Percentiles rank a stretch among this genome's conserved stretches.
phyloP scores from a whole-genome alignment of 2,329 filamentous ascomycete genomes.

The Botrytis elliptica region DNA sequence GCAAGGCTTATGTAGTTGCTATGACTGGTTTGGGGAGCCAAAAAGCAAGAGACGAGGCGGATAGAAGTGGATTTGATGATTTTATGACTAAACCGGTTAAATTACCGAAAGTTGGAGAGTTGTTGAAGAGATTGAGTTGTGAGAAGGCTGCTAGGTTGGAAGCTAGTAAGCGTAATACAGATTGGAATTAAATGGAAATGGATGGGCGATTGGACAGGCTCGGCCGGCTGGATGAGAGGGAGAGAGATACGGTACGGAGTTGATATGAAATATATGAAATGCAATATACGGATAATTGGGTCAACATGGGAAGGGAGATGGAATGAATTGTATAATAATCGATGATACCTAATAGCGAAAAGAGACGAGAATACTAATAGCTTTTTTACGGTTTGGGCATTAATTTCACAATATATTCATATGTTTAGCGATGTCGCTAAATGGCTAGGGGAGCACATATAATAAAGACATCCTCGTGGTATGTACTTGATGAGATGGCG shows the following conservation, averaged over 20 bases:
- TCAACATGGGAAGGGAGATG: neutral
- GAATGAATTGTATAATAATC: neutral
- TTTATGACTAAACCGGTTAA: constrained; percentile 53
- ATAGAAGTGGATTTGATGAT: constrained; percentile 53
- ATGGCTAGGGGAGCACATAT: neutral
- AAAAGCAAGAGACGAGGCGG: constrained; percentile 49
- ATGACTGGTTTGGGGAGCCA: constrained; percentile 51
- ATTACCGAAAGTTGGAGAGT: constrained; percentile 29
- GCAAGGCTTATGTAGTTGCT: constrained; percentile 48
- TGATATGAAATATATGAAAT: neutral
- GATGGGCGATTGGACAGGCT: too few relatives aligned
- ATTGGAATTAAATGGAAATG: neutral
- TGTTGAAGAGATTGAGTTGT: constrained; percentile 26
- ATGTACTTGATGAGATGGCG: neutral
- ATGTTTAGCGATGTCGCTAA: neutral
- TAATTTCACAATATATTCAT: neutral
- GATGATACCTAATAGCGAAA: neutral
- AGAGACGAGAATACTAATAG: neutral
- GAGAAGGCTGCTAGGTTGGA: constrained; percentile 21
- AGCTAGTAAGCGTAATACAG: neutral
- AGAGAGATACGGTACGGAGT: neutral
- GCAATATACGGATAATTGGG: neutral
- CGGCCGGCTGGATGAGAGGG: neutral
- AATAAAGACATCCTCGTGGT: neutral
- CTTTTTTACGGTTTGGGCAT: neutral